Conservation (phyloP, 306 rosid genomes). For the Luffa acutangula region DNA sequence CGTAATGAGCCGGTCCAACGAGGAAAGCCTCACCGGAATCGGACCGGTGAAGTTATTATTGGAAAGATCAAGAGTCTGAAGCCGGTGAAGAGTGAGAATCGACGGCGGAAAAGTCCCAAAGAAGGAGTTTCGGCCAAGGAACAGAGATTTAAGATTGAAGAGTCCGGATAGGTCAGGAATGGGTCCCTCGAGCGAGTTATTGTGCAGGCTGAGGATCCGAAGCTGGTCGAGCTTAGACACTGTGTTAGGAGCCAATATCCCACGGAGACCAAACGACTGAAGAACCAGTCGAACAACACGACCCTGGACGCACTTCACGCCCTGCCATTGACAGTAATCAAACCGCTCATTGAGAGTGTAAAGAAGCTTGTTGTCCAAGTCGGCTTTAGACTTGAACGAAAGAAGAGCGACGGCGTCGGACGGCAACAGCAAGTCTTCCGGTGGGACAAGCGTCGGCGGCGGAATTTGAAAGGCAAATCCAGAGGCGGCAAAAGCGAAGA, state of each 20-base stretch:
- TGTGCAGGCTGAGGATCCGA: slow-evolving; percentile 54
- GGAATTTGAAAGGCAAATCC: background rate
- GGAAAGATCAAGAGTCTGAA: slow-evolving; percentile 47
- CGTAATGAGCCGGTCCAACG: slow-evolving; percentile 39
- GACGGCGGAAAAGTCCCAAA: slow-evolving; percentile 63
- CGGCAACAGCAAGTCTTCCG: slow-evolving; percentile 9
- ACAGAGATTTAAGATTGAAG: slow-evolving; percentile 51
- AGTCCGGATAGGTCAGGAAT: slow-evolving; percentile 67
- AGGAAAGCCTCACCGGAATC: slow-evolving; percentile 26
- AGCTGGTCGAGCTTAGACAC: slow-evolving; percentile 69
- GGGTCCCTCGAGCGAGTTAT: slow-evolving; percentile 75
- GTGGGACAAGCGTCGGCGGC: slow-evolving; percentile 6
- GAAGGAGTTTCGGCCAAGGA: slow-evolving; percentile 48
- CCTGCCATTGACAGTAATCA: slow-evolving; percentile 84
- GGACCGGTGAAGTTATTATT: slow-evolving; percentile 46
- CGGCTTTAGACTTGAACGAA: slow-evolving; percentile 65
- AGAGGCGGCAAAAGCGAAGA: background rate
- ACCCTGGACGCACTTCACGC: slow-evolving; percentile 72
- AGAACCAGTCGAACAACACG: slow-evolving; percentile 52
- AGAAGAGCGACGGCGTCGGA: slow-evolving; percentile 63
- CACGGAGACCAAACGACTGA: slow-evolving; percentile 37
- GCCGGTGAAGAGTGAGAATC: slow-evolving; percentile 40
- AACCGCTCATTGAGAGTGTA: slow-evolving; percentile 48
- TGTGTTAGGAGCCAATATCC: slow-evolving; percentile 40
- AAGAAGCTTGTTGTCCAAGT: slow-evolving; percentile 58